Evolutionary conservation across 1,284 basidiomycete genomes (phyloP).

Genomic region (Pseudozyma tsukubaensis): DNA sequence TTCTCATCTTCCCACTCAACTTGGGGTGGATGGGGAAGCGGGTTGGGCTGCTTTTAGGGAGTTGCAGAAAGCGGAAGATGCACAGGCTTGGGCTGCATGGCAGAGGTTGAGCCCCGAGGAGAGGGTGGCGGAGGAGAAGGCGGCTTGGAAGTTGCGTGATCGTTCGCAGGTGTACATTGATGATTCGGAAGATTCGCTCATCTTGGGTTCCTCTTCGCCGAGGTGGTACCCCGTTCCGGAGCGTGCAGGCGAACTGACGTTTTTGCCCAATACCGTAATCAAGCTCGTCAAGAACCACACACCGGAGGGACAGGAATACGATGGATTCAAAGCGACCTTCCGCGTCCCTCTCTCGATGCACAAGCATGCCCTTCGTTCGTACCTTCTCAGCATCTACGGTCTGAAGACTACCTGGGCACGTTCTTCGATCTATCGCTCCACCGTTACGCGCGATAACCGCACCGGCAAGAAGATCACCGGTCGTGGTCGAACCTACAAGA

Average conservation of each 20-base stretch:
- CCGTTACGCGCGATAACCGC: slow-evolving; percentile 41
- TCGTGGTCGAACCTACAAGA: slow-evolving; percentile 59
- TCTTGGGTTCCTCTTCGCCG: slow-evolving; percentile 46
- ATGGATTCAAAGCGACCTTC: slow-evolving; percentile 94
- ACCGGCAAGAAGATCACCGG: slow-evolving; percentile 73
- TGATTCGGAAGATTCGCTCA: slow-evolving; percentile 51
- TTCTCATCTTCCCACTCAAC: slow-evolving; percentile 24
- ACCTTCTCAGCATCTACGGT: slow-evolving; percentile 82
- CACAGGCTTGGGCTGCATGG: slow-evolving; percentile 61
- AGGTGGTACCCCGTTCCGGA: slow-evolving; percentile 63
- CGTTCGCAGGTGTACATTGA: slow-evolving; percentile 64
- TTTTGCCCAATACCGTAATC: slow-evolving; percentile 87
- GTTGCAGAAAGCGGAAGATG: slow-evolving; percentile 46
- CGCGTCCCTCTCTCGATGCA: slow-evolving; percentile 84
- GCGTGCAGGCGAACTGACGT: slow-evolving; percentile 78
- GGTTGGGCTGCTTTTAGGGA: slow-evolving; percentile 35
- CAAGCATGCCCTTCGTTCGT: slow-evolving; percentile 89
- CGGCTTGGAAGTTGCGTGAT: slow-evolving; percentile 63
- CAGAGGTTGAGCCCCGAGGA: slow-evolving; percentile 33
- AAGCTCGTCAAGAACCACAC: slow-evolving; percentile 87
- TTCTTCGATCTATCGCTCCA: slow-evolving; percentile 80
- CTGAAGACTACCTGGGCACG: slow-evolving; percentile 87
- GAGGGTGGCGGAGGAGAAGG: slow-evolving; percentile 53
- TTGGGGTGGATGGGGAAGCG: slow-evolving; percentile 20
- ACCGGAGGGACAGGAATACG: slow-evolving; percentile 81